Percentiles rank a stretch among this genome's conserved stretches.
Conservation (phyloP, 768 basidiomycete species). For the Panellus pusillus region DNA sequence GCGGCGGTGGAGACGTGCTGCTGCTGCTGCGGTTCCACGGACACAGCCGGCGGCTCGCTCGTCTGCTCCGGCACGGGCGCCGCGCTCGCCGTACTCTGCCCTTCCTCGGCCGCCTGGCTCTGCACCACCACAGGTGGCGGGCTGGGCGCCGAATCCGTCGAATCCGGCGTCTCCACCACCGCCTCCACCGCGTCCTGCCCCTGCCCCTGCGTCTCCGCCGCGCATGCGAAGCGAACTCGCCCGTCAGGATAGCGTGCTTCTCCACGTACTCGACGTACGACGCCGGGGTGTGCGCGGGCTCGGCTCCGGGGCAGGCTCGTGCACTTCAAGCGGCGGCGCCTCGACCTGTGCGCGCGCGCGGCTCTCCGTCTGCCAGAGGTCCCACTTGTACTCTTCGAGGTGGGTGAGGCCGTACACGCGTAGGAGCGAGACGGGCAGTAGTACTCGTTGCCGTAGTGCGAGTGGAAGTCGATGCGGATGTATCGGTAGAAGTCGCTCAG, state of each 20-base stretch:
- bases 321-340: constrained; percentile 15
- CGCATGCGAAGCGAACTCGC: background rate
- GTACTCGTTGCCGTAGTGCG: constrained; percentile 92
- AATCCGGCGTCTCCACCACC: too few species aligned
- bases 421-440: constrained; percentile 94
- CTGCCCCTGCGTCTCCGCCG: background rate
- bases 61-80: too few species aligned
- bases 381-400: constrained; percentile 95
- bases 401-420: constrained; percentile 96
- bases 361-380: constrained; percentile 76
- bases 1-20: too few species aligned
- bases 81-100: too few species aligned
- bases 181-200: too few species aligned
- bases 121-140: background rate
- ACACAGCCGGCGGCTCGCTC: too few species aligned
- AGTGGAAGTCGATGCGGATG: constrained; percentile 90
- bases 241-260: too few species aligned
- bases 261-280: constrained; percentile 17
- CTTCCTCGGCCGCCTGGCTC: background rate
- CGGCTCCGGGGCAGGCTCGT: constrained; percentile 9
- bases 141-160: background rate
- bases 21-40: too few species aligned
- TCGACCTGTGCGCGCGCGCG: constrained; percentile 30
- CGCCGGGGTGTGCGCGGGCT: constrained; percentile 15
- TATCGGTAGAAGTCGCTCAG: constrained; percentile 88